Evolutionary conservation across 2,329 filamentous ascomycete genomes (phyloP), one percentile per base, ranked within the genome.

Genomic region (Albifimbria verrucaria): DNA sequence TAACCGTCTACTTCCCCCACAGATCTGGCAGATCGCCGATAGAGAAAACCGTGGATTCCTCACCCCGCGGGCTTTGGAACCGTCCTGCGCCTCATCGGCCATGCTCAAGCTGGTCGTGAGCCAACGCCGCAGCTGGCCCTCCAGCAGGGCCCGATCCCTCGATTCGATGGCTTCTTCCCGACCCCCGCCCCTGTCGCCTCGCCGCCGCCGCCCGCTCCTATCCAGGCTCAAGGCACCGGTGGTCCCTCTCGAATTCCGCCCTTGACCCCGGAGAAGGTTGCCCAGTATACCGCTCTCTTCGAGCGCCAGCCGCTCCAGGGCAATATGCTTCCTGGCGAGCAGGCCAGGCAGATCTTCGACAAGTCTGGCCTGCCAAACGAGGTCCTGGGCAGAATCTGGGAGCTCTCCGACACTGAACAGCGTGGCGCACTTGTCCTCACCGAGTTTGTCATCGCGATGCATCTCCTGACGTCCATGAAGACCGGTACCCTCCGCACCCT

Each of bases 1-100:
- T 36, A 41, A 22, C 51, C 20, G 36, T 48, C 10, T 57, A 51
- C 22, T 28, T 46, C 20, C 21, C 23, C 51, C 41, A 24, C 72
- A 96, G 89, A 97, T 99, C 80, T 99, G 94, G 94, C 93, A 97
- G 75, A 94, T 99, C 70, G 93, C 94, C 62, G 94, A 99, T 76
- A 92, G 85, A 60, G 93, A 97, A 76, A 99, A 99, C 76, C 86
- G 92, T 59, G 94, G 94, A 50, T 89, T 97, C 61, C 78, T 99
- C 61, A 97, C 92, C 92, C 92, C 20, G 85, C 92, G 42, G 94
- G 93, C 68, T 99, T 99, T 74, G 90, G 92, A 56, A 84, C 96
- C 68, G 94, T 96, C 53, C 75, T 99, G 68, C 85, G 94, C 65
- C 85, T 99, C 68, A 97, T 99, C 68, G 94, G 92, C 55, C 94